These are phyloP conservation scores for Blastobotrys persicus DNA, from an alignment of 1,139 yeast genomes.

Conservation along the genomic window DNA sequence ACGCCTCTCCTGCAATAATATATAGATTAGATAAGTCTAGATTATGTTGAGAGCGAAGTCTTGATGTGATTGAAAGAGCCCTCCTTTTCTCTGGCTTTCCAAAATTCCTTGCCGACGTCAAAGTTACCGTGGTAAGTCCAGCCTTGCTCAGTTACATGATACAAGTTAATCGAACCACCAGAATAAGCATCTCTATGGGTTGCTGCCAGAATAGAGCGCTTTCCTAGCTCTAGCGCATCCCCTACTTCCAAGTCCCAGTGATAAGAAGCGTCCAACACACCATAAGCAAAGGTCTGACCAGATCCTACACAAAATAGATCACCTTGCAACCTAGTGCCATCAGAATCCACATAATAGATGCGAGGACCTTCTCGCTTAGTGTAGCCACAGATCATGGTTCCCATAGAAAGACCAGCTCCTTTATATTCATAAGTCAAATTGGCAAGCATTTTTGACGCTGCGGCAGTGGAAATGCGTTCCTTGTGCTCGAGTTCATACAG, in stretches of 20 bases:
- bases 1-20: neutral
- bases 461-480: slow-evolving; percentile 92
- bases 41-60: slow-evolving; percentile 20
- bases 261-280: slow-evolving; percentile 91
- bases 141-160: slow-evolving; percentile 89
- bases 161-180: slow-evolving; percentile 93
- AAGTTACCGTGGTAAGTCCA: slow-evolving; percentile 96
- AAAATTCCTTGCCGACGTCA: slow-evolving; percentile 87
- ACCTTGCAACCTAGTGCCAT: slow-evolving; percentile 93
- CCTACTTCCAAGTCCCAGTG: slow-evolving; percentile 87
- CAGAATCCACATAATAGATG: slow-evolving; percentile 93
- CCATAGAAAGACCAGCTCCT: slow-evolving; percentile 99
- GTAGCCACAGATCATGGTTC: slow-evolving; percentile 98
- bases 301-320: slow-evolving; percentile 97
- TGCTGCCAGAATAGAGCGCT: slow-evolving; percentile 94
- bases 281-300: slow-evolving; percentile 99
- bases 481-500: slow-evolving; percentile 91
- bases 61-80: slow-evolving; percentile 88
- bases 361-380: slow-evolving; percentile 95
- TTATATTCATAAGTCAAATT: slow-evolving; percentile 91
- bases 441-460: slow-evolving; percentile 90
- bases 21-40: neutral
- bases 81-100: slow-evolving; percentile 88
- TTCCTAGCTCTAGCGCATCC: slow-evolving; percentile 91
- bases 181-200: slow-evolving; percentile 98